Evolutionary conservation across 1,284 basidiomycete genomes (phyloP).

Genomic region (Amanita bisporigera): DNA sequence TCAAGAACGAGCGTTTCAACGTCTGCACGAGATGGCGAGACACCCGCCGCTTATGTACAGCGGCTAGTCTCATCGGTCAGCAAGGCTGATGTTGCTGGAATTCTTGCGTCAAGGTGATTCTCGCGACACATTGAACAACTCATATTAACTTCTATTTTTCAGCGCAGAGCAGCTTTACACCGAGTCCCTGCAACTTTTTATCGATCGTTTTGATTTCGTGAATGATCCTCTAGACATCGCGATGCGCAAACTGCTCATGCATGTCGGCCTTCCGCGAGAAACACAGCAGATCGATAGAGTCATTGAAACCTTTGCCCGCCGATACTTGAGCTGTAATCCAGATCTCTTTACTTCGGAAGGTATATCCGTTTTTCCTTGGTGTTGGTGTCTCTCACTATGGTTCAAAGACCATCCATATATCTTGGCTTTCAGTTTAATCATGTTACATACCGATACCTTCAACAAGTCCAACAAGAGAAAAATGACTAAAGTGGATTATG

Average conservation of each 20-base stretch:
- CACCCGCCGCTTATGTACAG: constrained; percentile 69
- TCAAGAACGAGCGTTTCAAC: constrained; percentile 50
- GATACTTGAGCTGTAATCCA: constrained; percentile 88
- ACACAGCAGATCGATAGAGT: constrained; percentile 99
- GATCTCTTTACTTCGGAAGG: constrained; percentile 81
- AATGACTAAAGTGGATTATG: constrained; percentile 94
- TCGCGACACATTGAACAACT: constrained; percentile 4
- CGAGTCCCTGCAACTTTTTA: constrained; percentile 73
- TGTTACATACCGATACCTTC: constrained; percentile 98
- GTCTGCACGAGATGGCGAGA: constrained; percentile 64
- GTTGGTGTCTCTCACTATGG: constrained; percentile 3
- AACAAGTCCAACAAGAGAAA: constrained; percentile 98
- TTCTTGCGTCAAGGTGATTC: constrained; percentile 81
- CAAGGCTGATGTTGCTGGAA: constrained; percentile 77
- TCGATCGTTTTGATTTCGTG: constrained; percentile 82
- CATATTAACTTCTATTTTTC: constrained; percentile 16
- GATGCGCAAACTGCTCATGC: constrained; percentile 89
- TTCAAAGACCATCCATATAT: constrained; percentile 93
- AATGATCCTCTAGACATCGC: constrained; percentile 92
- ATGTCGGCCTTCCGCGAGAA: constrained; percentile 90
- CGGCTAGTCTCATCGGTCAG: constrained; percentile 68
- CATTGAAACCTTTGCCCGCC: constrained; percentile 91
- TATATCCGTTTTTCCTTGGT: constrained; percentile 32
- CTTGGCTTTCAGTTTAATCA: constrained; percentile 96
- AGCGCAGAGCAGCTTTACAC: constrained; percentile 79